A percentile compares a stretch with the other conserved stretches of the same genome.
Evolutionary conservation across 345 rosid species (phyloP).

Genomic region (Raphanus raphanistrum): DNA sequence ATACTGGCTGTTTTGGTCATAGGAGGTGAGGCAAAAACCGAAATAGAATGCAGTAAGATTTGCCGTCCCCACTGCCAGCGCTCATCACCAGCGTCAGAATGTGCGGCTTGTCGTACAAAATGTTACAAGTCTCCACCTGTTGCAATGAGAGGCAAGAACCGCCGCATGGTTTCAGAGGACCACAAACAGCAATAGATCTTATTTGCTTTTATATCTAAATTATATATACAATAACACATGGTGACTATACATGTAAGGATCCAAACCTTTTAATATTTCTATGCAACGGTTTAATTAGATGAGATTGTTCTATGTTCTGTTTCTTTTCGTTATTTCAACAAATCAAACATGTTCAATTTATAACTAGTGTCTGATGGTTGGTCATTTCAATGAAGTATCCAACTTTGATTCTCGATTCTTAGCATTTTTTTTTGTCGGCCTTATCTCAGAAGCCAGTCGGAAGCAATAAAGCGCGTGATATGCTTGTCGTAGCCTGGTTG

Average conservation of each 20-base stretch:
- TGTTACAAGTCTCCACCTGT: constrained; percentile 18
- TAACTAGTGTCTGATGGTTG: neutral
- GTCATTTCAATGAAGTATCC: neutral
- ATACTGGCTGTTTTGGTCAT: neutral
- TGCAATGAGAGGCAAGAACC: neutral
- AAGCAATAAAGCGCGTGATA: too few relatives aligned
- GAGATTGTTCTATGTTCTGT: neutral
- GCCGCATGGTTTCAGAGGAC: neutral
- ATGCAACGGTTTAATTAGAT: neutral
- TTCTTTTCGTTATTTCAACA: neutral
- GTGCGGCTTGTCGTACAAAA: constrained; percentile 9
- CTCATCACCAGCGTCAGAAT: constrained; percentile 17
- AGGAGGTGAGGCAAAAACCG: constrained; percentile 20
- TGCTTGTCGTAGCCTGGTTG: neutral
- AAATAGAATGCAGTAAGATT: constrained; percentile 17
- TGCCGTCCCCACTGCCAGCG: constrained; percentile 5
- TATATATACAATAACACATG: neutral
- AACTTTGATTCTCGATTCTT: neutral
- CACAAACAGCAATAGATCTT: neutral
- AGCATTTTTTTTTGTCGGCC: neutral
- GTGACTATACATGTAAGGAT: neutral
- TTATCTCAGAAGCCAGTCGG: too few relatives aligned
- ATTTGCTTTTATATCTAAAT: neutral
- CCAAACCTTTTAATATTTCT: neutral
- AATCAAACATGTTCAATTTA: neutral